Evolutionary conservation across 108 stramenopile species (phyloP).

Genomic region (Conticribra weissflogii): DNA sequence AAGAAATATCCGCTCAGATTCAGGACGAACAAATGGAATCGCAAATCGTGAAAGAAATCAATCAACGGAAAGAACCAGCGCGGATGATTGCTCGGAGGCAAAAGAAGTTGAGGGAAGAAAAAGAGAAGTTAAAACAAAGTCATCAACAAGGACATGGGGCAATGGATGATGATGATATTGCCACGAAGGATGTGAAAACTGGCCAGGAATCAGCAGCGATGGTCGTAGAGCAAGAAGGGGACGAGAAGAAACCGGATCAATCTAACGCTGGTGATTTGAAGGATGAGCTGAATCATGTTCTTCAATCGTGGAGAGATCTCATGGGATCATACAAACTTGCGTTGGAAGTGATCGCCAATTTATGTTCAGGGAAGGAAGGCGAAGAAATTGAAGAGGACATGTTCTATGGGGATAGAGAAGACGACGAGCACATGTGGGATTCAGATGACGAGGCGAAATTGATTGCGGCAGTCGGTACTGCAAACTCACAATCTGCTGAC

Average conservation of each 20-base stretch:
- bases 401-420: constrained; percentile 29
- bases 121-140: constrained; percentile 17
- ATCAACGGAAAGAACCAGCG: constrained; percentile 71
- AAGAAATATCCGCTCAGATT: constrained; percentile 23
- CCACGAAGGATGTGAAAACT: background rate
- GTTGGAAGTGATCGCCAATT: constrained; percentile 69
- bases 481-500: background rate
- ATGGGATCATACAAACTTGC: constrained; percentile 57
- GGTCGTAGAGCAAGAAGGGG: constrained; percentile 21
- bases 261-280: constrained; percentile 38
- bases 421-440: constrained; percentile 50
- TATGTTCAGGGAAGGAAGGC: constrained; percentile 26
- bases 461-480: background rate
- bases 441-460: constrained; percentile 50
- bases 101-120: constrained; percentile 48
- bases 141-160: constrained; percentile 11
- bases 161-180: constrained; percentile 27
- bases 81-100: constrained; percentile 70
- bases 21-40: constrained; percentile 67
- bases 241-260: background rate
- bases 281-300: constrained; percentile 53
- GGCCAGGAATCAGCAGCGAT: constrained; percentile 8
- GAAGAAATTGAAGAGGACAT: constrained; percentile 45
- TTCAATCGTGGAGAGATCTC: constrained; percentile 47
- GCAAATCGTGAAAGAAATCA: constrained; percentile 54